phyloP scores from a whole-genome alignment of 345 rosid genomes.

The Salix arbutifolia region DNA sequence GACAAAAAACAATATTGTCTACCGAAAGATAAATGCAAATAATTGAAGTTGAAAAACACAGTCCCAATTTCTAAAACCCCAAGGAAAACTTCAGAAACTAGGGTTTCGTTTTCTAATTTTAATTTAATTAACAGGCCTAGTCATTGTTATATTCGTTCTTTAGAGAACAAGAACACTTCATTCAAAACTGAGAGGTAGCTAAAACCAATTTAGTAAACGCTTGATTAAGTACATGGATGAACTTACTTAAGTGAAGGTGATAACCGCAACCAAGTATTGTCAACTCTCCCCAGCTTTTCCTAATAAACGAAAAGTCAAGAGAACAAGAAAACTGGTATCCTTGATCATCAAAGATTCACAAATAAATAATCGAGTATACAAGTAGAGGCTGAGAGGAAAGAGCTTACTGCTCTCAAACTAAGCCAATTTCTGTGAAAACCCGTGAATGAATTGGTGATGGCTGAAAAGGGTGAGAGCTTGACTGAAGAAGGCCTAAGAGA shows the following conservation, averaged over 20 bases:
- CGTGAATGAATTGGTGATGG: background rate
- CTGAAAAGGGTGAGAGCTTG: conserved; percentile 4
- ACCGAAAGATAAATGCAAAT: background rate
- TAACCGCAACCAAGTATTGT: conserved; percentile 8
- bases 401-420: conserved; percentile 13
- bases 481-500: background rate
- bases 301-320: background rate
- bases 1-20: background rate
- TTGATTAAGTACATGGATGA: background rate
- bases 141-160: background rate
- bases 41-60: background rate
- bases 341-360: background rate
- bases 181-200: background rate
- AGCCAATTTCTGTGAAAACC: conserved; percentile 14
- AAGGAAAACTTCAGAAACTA: background rate
- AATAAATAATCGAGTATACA: background rate
- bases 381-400: background rate
- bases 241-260: conserved; percentile 11
- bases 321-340: background rate
- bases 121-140: background rate
- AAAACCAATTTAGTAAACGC: background rate
- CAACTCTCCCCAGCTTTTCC: conserved; percentile 15
- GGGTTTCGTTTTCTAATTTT: background rate
- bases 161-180: background rate
- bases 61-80: background rate